These are phyloP conservation scores for Vachellia collinsii DNA, from an alignment of 306 rosid genomes.

Conservation along the genomic window DNA sequence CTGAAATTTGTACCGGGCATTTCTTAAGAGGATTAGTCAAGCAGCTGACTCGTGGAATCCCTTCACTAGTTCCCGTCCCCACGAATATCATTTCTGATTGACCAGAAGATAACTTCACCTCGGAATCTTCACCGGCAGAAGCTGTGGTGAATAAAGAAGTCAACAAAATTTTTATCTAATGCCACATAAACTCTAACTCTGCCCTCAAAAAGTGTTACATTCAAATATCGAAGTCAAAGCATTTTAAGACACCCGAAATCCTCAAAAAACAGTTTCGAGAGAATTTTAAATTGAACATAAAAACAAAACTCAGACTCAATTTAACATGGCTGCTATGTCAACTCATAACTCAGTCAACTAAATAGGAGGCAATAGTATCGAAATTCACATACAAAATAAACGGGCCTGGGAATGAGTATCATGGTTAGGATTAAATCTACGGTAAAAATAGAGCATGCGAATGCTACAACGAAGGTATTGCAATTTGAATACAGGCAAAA, in stretches of 20 bases:
- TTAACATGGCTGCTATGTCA: background rate
- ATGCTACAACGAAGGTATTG: background rate
- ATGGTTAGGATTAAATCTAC: background rate
- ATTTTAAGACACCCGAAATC: background rate
- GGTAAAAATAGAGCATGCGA: background rate
- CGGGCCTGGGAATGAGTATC: background rate
- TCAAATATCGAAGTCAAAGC: background rate
- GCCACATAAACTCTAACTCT: background rate
- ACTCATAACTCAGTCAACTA: background rate
- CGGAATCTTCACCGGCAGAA: slow-evolving; percentile 44
- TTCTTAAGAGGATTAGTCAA: slow-evolving; percentile 72
- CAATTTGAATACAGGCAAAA: background rate
- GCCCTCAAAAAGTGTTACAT: background rate
- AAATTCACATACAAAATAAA: background rate
- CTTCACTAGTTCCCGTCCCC: slow-evolving; percentile 98
- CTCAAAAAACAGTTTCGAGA: background rate
- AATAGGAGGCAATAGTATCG: background rate
- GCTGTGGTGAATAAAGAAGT: slow-evolving; percentile 44
- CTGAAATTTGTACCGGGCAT: slow-evolving; percentile 58
- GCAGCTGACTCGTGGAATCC: slow-evolving; percentile 91
- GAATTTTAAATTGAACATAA: background rate
- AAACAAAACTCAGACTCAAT: background rate
- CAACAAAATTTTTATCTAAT: slow-evolving; percentile 34
- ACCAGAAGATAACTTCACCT: slow-evolving; percentile 37
- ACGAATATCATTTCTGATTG: slow-evolving; percentile 70